Conservation (phyloP, 139 green algal genomes). For the Picochlorum sp. region DNA sequence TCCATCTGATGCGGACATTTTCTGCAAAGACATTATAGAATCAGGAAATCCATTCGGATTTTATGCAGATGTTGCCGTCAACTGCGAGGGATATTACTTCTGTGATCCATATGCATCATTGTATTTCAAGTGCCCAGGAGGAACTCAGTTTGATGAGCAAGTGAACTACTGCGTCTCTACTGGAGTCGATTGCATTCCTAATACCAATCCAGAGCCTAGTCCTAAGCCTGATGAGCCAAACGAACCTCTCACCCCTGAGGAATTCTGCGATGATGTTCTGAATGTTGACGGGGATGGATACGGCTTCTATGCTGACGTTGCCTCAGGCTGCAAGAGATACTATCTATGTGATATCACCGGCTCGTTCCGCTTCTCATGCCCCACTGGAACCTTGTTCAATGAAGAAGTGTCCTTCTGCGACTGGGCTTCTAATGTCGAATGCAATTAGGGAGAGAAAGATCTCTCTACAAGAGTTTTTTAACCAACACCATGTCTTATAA, state of each 20-base stretch:
- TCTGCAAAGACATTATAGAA: too few species aligned
- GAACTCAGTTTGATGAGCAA: too few species aligned
- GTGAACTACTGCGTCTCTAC: too few species aligned
- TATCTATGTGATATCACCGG: conserved; percentile 2
- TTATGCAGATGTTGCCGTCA: too few species aligned
- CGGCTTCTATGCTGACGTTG: conserved; percentile 13
- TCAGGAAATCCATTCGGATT: too few species aligned
- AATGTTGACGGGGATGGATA: background rate
- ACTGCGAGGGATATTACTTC: too few species aligned
- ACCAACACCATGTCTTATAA: too few species aligned
- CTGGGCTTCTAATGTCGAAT: conserved; percentile 16
- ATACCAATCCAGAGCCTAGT: background rate
- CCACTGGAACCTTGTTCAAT: conserved; percentile 7
- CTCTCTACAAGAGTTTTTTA: too few species aligned
- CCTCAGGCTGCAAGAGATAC: background rate
- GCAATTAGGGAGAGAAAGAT: background rate
- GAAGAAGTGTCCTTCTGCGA: conserved; percentile 6
- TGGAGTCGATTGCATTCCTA: background rate
- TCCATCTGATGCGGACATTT: too few species aligned
- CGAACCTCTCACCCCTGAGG: background rate
- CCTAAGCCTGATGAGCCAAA: background rate
- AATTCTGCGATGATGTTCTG: background rate
- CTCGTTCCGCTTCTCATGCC: conserved; percentile 10
- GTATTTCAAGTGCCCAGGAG: too few species aligned
- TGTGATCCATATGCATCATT: too few species aligned